phyloP scores from a whole-genome alignment of 768 basidiomycete species.

The Sporobolomyces pararoseus region DNA sequence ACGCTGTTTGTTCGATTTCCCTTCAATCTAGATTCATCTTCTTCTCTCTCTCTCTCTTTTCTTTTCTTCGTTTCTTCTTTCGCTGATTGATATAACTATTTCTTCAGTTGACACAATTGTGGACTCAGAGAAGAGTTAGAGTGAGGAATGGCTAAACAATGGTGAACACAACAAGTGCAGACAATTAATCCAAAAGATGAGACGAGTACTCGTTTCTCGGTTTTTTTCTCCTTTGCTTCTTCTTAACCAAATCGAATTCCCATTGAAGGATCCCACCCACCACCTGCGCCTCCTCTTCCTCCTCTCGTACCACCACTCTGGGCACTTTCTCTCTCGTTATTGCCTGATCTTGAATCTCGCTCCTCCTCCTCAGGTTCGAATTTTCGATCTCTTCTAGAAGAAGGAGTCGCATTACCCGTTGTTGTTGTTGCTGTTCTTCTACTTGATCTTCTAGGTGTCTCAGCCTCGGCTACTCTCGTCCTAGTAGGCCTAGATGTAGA shows the following conservation, averaged over 20 bases:
- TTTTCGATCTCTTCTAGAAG: too few species aligned
- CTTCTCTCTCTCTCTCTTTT: not conserved
- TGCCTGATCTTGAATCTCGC: too few species aligned
- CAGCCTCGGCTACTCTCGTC: not conserved
- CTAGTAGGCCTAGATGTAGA: not conserved
- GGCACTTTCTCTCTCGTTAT: too few species aligned
- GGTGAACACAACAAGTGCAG: not conserved
- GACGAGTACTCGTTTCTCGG: not conserved
- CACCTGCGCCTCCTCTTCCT: not conserved
- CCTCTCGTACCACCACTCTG: too few species aligned
- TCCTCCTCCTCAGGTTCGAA: too few species aligned
- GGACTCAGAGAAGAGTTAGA: too few species aligned
- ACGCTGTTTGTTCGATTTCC: too few species aligned
- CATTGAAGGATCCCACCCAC: constrained; percentile 11
- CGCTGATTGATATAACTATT: not conserved
- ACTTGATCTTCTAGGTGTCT: too few species aligned
- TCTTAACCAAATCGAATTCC: constrained; percentile 11
- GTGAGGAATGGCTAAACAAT: too few species aligned
- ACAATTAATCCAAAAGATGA: not conserved
- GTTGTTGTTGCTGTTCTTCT: too few species aligned
- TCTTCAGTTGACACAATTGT: too few species aligned
- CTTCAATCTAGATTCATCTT: too few species aligned
- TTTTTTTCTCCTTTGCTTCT: not conserved
- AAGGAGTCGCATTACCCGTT: not conserved
- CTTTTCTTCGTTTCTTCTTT: not conserved